A percentile compares a stretch with the other conserved stretches of the same genome.
These are phyloP conservation scores for Ascochyta viciae-villosae DNA, from an alignment of 2,329 filamentous ascomycete genomes.

Conservation along the genomic window DNA sequence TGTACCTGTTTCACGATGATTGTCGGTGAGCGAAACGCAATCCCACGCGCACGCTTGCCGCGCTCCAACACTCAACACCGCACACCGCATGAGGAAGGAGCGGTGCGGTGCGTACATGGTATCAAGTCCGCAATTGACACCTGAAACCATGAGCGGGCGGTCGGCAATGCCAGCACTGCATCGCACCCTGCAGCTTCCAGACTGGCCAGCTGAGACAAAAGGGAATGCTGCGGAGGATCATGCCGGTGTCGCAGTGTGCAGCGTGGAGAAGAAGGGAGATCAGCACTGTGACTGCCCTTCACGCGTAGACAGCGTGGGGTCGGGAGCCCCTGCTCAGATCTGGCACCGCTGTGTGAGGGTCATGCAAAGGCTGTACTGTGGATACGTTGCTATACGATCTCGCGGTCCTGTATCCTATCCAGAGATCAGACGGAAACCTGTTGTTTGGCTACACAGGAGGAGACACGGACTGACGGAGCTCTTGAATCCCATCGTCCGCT, in stretches of 20 bases:
- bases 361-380: constrained; percentile 7
- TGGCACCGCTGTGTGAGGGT: constrained; percentile 12
- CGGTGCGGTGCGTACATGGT: constrained; percentile 15
- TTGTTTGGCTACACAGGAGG: not conserved
- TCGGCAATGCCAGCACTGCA: constrained; percentile 5
- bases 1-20: constrained; percentile 19
- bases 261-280: constrained; percentile 23
- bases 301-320: constrained; percentile 26
- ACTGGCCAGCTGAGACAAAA: constrained; percentile 3
- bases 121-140: not conserved
- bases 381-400: constrained; percentile 1
- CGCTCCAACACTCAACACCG: constrained; percentile 11
- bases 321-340: constrained; percentile 22
- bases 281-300: constrained; percentile 22
- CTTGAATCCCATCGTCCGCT: constrained; percentile 20
- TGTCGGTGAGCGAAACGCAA: constrained; percentile 19
- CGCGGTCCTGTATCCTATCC: constrained; percentile 4
- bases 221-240: constrained; percentile 1
- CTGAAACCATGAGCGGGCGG: constrained; percentile 9
- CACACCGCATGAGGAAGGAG: constrained; percentile 15
- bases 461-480: constrained; percentile 11
- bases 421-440: constrained; percentile 7
- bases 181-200: constrained; percentile 8
- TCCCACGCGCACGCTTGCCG: constrained; percentile 15
- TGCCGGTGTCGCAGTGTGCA: constrained; percentile 11